Evolutionary conservation across 1,284 basidiomycete genomes (phyloP).

Genomic region (Clitocybe nebularis): DNA sequence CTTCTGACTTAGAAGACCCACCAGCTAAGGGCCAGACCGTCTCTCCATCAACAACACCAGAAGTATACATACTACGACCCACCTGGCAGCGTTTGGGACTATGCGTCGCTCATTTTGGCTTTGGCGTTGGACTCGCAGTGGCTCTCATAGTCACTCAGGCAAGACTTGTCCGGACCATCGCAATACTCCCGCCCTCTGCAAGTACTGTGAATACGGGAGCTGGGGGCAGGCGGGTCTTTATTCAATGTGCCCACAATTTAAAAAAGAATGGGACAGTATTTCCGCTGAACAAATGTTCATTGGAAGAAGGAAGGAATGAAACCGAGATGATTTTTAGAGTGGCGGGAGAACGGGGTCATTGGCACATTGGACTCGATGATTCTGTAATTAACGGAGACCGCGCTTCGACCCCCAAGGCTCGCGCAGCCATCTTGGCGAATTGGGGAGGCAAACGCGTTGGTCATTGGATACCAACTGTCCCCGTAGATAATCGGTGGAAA

Average conservation of each 20-base stretch:
- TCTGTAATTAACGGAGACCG: constrained; percentile 31
- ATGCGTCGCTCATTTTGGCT: constrained; percentile 17
- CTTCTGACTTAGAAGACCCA: constrained; percentile 18
- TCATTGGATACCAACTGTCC: constrained; percentile 10
- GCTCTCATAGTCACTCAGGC: constrained; percentile 20
- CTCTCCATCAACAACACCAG: not conserved
- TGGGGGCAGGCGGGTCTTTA: constrained; percentile 27
- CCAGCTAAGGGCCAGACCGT: constrained; percentile 9
- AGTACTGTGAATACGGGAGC: not conserved
- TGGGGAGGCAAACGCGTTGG: constrained; percentile 23
- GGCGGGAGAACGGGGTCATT: constrained; percentile 34
- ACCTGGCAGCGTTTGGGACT: constrained; percentile 19
- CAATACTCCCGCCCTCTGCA: constrained; percentile 14
- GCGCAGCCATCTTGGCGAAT: constrained; percentile 20
- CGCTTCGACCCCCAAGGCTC: constrained; percentile 14
- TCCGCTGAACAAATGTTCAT: constrained; percentile 28
- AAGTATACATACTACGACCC: constrained; percentile 18
- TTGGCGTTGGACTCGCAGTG: constrained; percentile 19
- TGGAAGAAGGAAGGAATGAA: constrained; percentile 30
- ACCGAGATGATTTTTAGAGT: constrained; percentile 36
- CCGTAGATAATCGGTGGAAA: constrained; percentile 23
- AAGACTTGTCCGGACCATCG: constrained; percentile 19
- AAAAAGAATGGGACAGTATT: constrained; percentile 30
- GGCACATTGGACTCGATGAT: constrained; percentile 33
- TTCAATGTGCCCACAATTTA: constrained; percentile 36